A percentile compares a stretch with the other conserved stretches of the same genome.
Evolutionary conservation across 208 protist species (phyloP).

Genomic region (Trypanosoma cruzi): DNA sequence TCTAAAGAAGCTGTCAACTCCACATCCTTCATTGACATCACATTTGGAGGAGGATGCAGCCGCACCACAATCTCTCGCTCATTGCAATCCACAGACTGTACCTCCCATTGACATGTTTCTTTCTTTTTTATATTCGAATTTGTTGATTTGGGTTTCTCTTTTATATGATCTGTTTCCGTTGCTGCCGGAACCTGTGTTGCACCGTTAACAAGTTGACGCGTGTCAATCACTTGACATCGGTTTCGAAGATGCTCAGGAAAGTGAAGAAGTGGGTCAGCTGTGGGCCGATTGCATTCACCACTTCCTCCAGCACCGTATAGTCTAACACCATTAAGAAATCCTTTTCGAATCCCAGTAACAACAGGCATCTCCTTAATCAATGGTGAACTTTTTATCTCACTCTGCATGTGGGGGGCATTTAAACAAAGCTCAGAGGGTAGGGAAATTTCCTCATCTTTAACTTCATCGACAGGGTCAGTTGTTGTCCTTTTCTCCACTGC

Average conservation of each 20-base stretch:
- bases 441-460: not conserved
- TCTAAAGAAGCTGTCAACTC: constrained; percentile 42
- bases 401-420: constrained; percentile 6
- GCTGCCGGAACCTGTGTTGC: not conserved
- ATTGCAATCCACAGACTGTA: constrained; percentile 18
- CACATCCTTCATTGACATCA: constrained; percentile 58
- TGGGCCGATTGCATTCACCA: constrained; percentile 52
- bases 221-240: constrained; percentile 82
- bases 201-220: constrained; percentile 19
- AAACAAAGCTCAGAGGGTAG: constrained; percentile 23
- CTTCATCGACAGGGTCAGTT: not conserved
- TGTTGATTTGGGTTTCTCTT: not conserved
- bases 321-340: constrained; percentile 54
- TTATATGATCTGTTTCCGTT: not conserved
- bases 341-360: constrained; percentile 63
- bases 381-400: constrained; percentile 28
- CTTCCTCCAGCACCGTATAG: constrained; percentile 70
- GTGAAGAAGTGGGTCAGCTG: constrained; percentile 62
- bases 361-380: constrained; percentile 63
- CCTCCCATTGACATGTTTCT: constrained; percentile 5
- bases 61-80: constrained; percentile 30
- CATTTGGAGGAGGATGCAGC: constrained; percentile 33
- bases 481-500: constrained; percentile 28
- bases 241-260: constrained; percentile 71
- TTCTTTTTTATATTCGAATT: not conserved